Conservation (phyloP, 768 basidiomycete species). For the Mycena belliarum region DNA sequence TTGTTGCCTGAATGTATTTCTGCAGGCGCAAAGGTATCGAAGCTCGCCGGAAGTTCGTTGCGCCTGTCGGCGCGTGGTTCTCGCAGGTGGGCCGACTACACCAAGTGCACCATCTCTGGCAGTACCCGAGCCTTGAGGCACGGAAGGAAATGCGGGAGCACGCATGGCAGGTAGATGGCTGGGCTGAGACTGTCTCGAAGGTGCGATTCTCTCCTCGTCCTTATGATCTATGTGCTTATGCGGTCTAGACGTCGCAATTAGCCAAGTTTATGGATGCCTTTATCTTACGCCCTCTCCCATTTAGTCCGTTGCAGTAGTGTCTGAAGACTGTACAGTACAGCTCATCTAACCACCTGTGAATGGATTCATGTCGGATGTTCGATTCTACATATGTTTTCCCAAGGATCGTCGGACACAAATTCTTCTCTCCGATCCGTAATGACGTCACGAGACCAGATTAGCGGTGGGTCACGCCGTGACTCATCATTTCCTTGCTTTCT, state of each 20-base stretch:
- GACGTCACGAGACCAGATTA: constrained; percentile 13
- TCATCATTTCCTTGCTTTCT: neutral
- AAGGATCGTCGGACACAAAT: too few relatives aligned
- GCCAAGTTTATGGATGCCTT: constrained; percentile 85
- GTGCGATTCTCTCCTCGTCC: constrained; percentile 38
- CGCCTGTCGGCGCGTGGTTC: constrained; percentile 70
- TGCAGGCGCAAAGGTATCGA: constrained; percentile 90
- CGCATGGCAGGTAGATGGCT: constrained; percentile 94
- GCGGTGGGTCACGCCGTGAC: neutral
- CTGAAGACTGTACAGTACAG: too few relatives aligned
- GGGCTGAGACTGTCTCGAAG: constrained; percentile 94
- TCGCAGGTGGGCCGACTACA: constrained; percentile 83
- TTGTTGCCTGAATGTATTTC: neutral
- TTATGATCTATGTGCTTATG: constrained; percentile 15
- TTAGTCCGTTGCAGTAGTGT: constrained; percentile 83
- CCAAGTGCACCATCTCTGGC: constrained; percentile 96
- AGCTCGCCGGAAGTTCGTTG: constrained; percentile 84
- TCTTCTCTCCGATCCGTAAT: neutral
- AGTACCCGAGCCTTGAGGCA: constrained; percentile 80
- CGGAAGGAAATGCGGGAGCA: constrained; percentile 84
- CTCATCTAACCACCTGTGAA: too few relatives aligned
- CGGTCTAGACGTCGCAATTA: constrained; percentile 79
- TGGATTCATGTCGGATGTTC: too few relatives aligned
- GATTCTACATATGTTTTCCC: too few relatives aligned
- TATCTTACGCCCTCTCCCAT: constrained; percentile 77